Conservation (phyloP, 495 filamentous ascomycete genomes). For the Penicillium paradoxum region DNA sequence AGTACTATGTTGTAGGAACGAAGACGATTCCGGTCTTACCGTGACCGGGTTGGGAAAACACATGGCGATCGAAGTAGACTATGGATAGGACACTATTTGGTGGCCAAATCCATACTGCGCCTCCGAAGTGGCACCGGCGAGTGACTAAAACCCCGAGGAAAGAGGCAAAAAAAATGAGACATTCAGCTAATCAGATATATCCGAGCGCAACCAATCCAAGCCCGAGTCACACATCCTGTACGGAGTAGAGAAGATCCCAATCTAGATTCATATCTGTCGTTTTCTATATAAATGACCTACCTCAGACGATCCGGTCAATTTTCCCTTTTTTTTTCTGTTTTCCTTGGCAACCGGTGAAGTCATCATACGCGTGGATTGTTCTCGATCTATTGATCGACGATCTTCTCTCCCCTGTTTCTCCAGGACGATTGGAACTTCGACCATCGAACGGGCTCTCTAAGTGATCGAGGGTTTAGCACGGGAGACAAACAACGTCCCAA, state of each 20-base stretch:
- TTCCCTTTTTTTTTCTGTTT: neutral
- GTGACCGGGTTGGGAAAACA: slow-evolving; percentile 1
- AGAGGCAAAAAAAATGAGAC: neutral
- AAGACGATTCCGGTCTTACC: too few relatives aligned
- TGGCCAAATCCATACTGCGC: slow-evolving; percentile 1
- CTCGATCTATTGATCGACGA: slow-evolving; percentile 8
- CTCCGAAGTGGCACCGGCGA: neutral
- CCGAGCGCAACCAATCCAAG: neutral
- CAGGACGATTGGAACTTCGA: slow-evolving; percentile 4
- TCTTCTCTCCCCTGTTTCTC: neutral
- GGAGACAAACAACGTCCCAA: neutral
- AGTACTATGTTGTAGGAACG: neutral
- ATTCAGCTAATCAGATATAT: neutral
- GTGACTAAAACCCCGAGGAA: neutral
- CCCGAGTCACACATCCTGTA: neutral
- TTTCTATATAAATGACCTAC: neutral
- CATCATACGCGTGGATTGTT: slow-evolving; percentile 5
- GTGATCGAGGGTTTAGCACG: neutral
- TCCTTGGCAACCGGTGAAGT: slow-evolving; percentile 3
- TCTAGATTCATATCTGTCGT: neutral
- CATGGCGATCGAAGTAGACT: neutral
- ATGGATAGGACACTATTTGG: neutral
- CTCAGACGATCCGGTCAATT: neutral
- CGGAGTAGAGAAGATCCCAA: too few relatives aligned
- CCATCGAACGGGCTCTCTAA: neutral